These are phyloP conservation scores for Bryopsis sp. DNA, from an alignment of 139 green algal species.

Conservation along the genomic window DNA sequence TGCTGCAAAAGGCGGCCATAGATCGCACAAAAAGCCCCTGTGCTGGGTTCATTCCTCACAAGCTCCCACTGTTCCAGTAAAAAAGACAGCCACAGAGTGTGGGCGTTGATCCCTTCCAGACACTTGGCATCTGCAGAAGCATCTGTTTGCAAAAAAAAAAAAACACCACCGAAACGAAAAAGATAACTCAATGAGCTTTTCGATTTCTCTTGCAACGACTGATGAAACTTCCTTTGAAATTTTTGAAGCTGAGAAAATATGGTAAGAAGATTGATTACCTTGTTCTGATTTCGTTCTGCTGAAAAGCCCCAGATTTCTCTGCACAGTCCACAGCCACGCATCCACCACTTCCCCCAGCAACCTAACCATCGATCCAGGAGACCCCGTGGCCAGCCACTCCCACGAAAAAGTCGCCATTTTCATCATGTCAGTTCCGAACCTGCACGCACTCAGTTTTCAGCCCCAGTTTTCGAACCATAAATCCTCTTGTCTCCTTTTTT, in stretches of 20 bases:
- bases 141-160: slow-evolving; percentile 19
- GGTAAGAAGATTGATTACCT: slow-evolving; percentile 15
- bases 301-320: slow-evolving; percentile 54
- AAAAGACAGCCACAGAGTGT: slow-evolving; percentile 26
- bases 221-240: too few relatives aligned
- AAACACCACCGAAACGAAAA: slow-evolving; percentile 4
- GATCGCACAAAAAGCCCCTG: not conserved
- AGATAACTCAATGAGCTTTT: too few relatives aligned
- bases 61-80: slow-evolving; percentile 26
- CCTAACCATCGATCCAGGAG: slow-evolving; percentile 29
- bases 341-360: slow-evolving; percentile 40
- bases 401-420: slow-evolving; percentile 37
- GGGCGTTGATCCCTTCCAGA: slow-evolving; percentile 27
- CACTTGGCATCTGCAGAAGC: slow-evolving; percentile 14
- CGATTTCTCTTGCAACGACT: too few relatives aligned
- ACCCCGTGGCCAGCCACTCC: slow-evolving; percentile 47
- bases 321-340: slow-evolving; percentile 44
- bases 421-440: slow-evolving; percentile 38
- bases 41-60: slow-evolving; percentile 3
- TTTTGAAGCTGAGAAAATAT: too few relatives aligned
- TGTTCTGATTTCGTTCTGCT: slow-evolving; percentile 6
- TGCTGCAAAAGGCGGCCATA: slow-evolving; percentile 34
- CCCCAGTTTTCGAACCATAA: too few relatives aligned
- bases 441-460: too few relatives aligned
- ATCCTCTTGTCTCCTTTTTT: too few relatives aligned